phyloP scores from a whole-genome alignment of 345 rosid species.

The Gynandropsis gynandra region DNA sequence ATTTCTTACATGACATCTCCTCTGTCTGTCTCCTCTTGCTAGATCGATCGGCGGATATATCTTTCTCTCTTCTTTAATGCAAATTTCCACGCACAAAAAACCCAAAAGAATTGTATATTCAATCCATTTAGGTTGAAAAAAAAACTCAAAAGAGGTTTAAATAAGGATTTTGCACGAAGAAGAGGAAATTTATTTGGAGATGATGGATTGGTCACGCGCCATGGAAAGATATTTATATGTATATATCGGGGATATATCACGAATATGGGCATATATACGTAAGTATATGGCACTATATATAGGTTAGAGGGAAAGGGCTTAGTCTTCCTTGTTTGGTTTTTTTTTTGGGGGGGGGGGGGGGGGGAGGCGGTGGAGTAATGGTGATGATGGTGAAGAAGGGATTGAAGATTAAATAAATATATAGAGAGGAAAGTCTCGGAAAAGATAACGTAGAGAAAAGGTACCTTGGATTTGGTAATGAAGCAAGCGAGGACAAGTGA shows the following conservation, averaged over 20 bases:
- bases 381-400: background rate
- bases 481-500: constrained; percentile 33
- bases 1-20: constrained; percentile 15
- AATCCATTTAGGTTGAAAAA: constrained; percentile 24
- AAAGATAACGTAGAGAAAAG: background rate
- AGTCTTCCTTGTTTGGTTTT: too few species aligned
- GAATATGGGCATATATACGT: background rate
- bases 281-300: too few species aligned
- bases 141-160: constrained; percentile 8
- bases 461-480: constrained; percentile 20
- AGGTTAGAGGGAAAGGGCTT: too few species aligned
- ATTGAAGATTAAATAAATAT: constrained; percentile 15
- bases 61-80: constrained; percentile 10
- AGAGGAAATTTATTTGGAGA: constrained; percentile 14
- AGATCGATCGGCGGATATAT: constrained; percentile 16
- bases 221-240: too few species aligned
- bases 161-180: constrained; percentile 25
- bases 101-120: constrained; percentile 16
- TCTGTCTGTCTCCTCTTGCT: constrained; percentile 10
- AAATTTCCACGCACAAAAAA: constrained; percentile 18
- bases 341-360: constrained; percentile 17
- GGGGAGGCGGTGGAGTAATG: constrained; percentile 14
- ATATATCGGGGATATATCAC: too few species aligned
- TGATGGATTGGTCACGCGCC: constrained; percentile 11
- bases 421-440: constrained; percentile 24